A percentile compares a stretch with the other conserved stretches of the same genome.
These are phyloP conservation scores for Balamuthia mandrillaris DNA, from an alignment of 208 protist species.

Conservation along the genomic window DNA sequence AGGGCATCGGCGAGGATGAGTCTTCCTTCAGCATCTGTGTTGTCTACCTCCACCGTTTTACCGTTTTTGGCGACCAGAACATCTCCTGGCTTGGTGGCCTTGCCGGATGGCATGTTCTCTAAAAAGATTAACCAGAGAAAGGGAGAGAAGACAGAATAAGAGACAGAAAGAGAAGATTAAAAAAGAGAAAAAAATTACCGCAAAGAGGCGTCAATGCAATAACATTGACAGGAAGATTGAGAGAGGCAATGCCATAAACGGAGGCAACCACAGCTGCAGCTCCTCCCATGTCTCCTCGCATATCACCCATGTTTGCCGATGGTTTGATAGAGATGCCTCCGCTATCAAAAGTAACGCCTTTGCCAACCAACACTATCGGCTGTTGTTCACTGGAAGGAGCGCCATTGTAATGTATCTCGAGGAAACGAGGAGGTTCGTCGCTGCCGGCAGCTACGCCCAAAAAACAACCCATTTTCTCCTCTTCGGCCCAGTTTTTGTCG, in stretches of 20 bases:
- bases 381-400: background rate
- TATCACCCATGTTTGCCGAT: constrained; percentile 57
- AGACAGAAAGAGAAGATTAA: background rate
- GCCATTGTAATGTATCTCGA: constrained; percentile 46
- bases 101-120: constrained; percentile 68
- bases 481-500: constrained; percentile 42
- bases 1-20: constrained; percentile 67
- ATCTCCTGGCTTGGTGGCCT: constrained; percentile 61
- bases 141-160: background rate
- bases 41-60: constrained; percentile 67
- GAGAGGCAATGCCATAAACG: constrained; percentile 23
- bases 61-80: constrained; percentile 59
- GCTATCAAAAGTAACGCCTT: constrained; percentile 64
- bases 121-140: background rate
- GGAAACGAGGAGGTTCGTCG: constrained; percentile 42
- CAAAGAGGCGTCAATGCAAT: constrained; percentile 51
- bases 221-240: constrained; percentile 42
- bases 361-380: constrained; percentile 59
- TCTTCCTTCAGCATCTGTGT: constrained; percentile 73
- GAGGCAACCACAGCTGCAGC: constrained; percentile 50
- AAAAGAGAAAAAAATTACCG: background rate
- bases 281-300: constrained; percentile 72
- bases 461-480: constrained; percentile 70
- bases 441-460: constrained; percentile 52
- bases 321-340: constrained; percentile 68